Percentiles rank a stretch among this genome's conserved stretches.
Evolutionary conservation across 1,284 basidiomycete species (phyloP).

Genomic region (Cystobasidiaceae sp.): DNA sequence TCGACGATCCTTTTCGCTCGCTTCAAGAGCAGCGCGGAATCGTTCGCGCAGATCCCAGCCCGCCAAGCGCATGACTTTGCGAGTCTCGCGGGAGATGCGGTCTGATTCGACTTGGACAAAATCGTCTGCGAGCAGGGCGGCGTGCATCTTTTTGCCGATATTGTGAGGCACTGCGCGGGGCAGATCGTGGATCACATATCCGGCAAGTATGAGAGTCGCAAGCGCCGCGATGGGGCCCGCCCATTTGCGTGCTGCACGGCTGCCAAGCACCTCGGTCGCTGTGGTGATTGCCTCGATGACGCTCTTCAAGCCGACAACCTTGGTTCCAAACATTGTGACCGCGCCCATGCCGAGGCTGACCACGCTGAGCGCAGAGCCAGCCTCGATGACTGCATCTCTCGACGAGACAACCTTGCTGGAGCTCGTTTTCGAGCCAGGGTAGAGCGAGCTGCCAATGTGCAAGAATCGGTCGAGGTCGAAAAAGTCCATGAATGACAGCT

Average conservation of each 20-base stretch:
- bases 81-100: constrained; percentile 75
- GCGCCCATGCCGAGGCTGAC: constrained; percentile 76
- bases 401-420: background rate
- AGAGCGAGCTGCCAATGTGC: constrained; percentile 26
- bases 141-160: constrained; percentile 63
- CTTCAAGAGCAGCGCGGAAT: constrained; percentile 75
- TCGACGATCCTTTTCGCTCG: constrained; percentile 67
- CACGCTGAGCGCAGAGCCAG: constrained; percentile 61
- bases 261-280: constrained; percentile 71
- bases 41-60: constrained; percentile 84
- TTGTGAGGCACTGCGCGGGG: constrained; percentile 88
- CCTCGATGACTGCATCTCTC: constrained; percentile 53
- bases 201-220: constrained; percentile 64
- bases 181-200: constrained; percentile 81
- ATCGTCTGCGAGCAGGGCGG: constrained; percentile 54
- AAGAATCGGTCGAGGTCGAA: constrained; percentile 64
- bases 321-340: constrained; percentile 76
- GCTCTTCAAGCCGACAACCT: constrained; percentile 69
- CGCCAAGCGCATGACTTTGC: constrained; percentile 89
- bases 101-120: constrained; percentile 68
- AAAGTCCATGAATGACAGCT: constrained; percentile 59
- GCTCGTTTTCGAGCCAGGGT: constrained; percentile 41
- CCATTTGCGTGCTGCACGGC: constrained; percentile 79
- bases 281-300: constrained; percentile 71
- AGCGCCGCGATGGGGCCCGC: constrained; percentile 77